phyloP scores from a whole-genome alignment of 176 grass and related monocot genomes.

The Oryza nivara region DNA sequence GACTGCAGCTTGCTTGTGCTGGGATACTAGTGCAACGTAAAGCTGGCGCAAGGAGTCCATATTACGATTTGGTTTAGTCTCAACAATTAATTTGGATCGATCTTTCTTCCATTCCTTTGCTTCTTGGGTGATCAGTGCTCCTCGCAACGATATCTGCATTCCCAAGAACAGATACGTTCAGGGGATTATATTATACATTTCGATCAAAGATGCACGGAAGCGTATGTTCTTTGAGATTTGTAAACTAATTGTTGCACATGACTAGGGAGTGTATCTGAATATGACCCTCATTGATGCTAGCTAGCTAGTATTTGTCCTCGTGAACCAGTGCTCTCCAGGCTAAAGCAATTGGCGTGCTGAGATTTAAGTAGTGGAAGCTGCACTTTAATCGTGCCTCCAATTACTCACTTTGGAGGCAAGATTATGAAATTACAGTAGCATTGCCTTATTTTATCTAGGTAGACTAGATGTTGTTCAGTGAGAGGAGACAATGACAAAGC shows the following conservation, averaged over 20 bases:
- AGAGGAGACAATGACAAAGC: conserved; percentile 18
- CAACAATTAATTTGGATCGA: background rate
- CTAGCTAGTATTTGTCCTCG: background rate
- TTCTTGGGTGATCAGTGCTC: background rate
- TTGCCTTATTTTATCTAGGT: conserved; percentile 28
- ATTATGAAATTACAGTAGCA: background rate
- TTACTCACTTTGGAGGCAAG: conserved; percentile 27
- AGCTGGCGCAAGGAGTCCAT: conserved; percentile 2
- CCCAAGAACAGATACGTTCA: background rate
- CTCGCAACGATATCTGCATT: conserved; percentile 5
- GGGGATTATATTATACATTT: background rate
- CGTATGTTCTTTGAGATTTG: conserved; percentile 9
- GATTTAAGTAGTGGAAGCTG: background rate
- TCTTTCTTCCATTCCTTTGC: background rate
- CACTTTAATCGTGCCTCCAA: conserved; percentile 27
- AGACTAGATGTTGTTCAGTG: background rate
- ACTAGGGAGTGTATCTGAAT: background rate
- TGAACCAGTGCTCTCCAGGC: background rate
- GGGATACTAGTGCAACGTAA: background rate
- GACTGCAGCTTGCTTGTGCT: conserved; percentile 22
- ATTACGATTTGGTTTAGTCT: background rate
- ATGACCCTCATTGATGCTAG: background rate
- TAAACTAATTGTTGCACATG: conserved; percentile 16
- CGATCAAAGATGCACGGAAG: background rate
- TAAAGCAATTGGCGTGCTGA: conserved; percentile 38